phyloP scores from a whole-genome alignment of 2,329 filamentous ascomycete species.

The Myriosclerotinia curreyana region DNA sequence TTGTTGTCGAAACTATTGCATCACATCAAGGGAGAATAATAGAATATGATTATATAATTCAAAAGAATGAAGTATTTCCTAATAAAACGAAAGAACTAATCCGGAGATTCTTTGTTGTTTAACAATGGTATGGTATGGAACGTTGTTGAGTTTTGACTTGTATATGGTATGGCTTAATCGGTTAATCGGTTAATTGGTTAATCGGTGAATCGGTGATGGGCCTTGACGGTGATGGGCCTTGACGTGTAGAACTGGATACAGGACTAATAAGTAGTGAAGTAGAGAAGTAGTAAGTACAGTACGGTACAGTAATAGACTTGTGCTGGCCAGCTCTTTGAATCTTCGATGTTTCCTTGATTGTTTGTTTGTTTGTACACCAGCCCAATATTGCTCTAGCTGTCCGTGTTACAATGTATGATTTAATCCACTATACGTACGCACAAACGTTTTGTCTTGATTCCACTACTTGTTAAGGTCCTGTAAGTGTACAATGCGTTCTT shows the following conservation, averaged over 20 bases:
- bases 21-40: not conserved
- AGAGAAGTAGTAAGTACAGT: no score
- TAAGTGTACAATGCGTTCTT: not conserved
- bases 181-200: no score
- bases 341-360: no score
- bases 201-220: no score
- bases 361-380: no score
- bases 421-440: conserved; percentile 1
- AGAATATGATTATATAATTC: not conserved
- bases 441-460: conserved; percentile 9
- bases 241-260: no score
- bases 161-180: no score
- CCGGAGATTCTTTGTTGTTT: not conserved
- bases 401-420: not conserved
- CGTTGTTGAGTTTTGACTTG: no score
- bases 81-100: not conserved
- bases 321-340: no score
- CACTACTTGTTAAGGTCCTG: conserved; percentile 5
- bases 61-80: not conserved
- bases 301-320: no score
- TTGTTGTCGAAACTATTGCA: not conserved
- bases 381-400: not conserved
- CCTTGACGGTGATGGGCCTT: no score
- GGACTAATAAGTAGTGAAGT: no score
- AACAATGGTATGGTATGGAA: not conserved